Percentiles rank a stretch among this genome's conserved stretches.
Evolutionary conservation across 192 early-diverging fungal species (phyloP).

Genomic region (Coemansia furcata): DNA sequence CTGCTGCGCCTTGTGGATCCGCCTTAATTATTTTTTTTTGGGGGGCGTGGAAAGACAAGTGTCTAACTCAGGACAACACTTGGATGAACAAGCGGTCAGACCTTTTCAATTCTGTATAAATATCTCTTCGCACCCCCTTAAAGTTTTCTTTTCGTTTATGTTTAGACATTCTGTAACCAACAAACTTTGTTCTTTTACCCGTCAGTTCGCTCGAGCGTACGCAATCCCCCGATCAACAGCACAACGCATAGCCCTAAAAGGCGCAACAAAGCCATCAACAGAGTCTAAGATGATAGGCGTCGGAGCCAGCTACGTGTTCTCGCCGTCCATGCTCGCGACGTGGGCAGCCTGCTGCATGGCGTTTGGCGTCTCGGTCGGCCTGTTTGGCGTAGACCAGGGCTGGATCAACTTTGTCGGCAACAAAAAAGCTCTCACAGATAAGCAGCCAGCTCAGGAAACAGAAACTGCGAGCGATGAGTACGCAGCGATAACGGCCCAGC

Average conservation of each 20-base stretch:
- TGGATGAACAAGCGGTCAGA: background rate
- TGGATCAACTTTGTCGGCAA: slow-evolving; percentile 35
- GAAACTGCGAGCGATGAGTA: background rate
- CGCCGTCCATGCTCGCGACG: slow-evolving; percentile 42
- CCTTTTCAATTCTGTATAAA: background rate
- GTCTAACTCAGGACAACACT: background rate
- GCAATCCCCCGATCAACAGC: slow-evolving; percentile 36
- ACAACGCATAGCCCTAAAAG: slow-evolving; percentile 15
- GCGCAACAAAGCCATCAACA: background rate
- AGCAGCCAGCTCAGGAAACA: background rate
- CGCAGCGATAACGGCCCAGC: slow-evolving; percentile 6
- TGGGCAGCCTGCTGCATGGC: slow-evolving; percentile 50
- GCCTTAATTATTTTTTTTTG: too few species aligned
- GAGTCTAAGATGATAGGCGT: slow-evolving; percentile 6
- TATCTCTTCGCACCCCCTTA: background rate
- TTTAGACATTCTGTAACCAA: background rate
- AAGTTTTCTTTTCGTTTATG: background rate
- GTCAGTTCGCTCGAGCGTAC: slow-evolving; percentile 27
- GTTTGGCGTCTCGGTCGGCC: slow-evolving; percentile 33
- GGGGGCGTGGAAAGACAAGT: too few species aligned
- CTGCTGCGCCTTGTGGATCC: background rate
- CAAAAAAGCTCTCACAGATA: background rate
- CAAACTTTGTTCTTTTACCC: background rate
- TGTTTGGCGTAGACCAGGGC: slow-evolving; percentile 40
- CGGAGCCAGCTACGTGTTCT: slow-evolving; percentile 30